A percentile compares a stretch with the other conserved stretches of the same genome.
These are phyloP conservation scores for Dactylonectria macrodidyma DNA, from an alignment of 2,329 filamentous ascomycete species.

Conservation along the genomic window DNA sequence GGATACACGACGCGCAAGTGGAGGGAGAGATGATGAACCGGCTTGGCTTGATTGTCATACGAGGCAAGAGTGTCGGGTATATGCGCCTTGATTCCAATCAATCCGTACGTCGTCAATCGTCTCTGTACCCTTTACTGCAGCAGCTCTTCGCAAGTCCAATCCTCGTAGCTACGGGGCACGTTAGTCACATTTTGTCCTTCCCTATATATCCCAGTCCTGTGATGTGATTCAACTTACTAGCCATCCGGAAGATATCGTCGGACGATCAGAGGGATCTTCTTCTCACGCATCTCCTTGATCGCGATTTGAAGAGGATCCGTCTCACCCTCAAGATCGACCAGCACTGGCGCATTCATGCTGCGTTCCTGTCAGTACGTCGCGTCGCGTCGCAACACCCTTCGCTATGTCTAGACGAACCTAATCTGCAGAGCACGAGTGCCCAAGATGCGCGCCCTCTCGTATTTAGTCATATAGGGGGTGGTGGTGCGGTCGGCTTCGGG, in stretches of 20 bases:
- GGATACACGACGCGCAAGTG: slow-evolving; percentile 36
- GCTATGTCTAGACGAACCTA: slow-evolving; percentile 71
- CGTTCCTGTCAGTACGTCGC: slow-evolving; percentile 25
- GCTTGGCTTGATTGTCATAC: slow-evolving; percentile 44
- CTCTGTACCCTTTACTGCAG: slow-evolving; percentile 66
- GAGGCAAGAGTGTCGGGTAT: slow-evolving; percentile 45
- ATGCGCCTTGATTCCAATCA: slow-evolving; percentile 44
- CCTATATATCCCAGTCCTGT: not conserved
- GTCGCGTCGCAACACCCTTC: slow-evolving; percentile 6
- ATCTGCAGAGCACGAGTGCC: slow-evolving; percentile 96
- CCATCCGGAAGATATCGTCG: slow-evolving; percentile 96
- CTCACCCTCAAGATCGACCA: slow-evolving; percentile 97
- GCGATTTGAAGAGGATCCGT: slow-evolving; percentile 98
- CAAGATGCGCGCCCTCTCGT: slow-evolving; percentile 93
- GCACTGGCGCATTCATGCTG: slow-evolving; percentile 97
- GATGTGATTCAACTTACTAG: slow-evolving; percentile 74
- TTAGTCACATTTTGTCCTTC: slow-evolving; percentile 27
- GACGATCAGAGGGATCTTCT: slow-evolving; percentile 98
- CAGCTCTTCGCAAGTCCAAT: slow-evolving; percentile 98
- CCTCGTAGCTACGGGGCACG: slow-evolving; percentile 82
- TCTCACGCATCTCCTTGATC: slow-evolving; percentile 96
- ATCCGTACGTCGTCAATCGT: slow-evolving; percentile 29
- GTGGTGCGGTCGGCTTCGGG: slow-evolving; percentile 89
- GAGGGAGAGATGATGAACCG: slow-evolving; percentile 31
- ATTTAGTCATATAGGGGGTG: slow-evolving; percentile 99